phyloP scores from a whole-genome alignment of 139 green algal genomes.

The Marvania coccoides region DNA sequence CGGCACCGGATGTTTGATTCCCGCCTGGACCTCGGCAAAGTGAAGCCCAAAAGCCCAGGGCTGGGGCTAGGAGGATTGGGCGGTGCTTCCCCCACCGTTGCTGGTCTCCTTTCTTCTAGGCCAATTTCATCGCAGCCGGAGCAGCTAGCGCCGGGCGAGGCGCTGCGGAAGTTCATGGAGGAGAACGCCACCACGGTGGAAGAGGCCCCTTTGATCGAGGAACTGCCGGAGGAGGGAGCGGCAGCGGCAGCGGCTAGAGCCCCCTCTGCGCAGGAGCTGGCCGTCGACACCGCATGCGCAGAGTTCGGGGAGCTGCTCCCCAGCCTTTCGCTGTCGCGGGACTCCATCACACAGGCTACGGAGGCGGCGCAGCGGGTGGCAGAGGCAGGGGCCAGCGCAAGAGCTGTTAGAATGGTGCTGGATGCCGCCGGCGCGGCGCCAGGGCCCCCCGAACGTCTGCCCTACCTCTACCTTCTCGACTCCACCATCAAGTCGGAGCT shows the following conservation, averaged over 20 bases:
- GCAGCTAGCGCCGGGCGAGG: neutral
- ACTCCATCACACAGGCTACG: neutral
- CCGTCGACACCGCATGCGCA: neutral
- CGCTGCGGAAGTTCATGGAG: neutral
- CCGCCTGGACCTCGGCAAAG: no score
- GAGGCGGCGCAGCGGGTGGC: neutral
- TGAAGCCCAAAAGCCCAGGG: no score
- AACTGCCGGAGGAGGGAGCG: neutral
- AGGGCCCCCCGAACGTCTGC: neutral
- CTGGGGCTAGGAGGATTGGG: no score
- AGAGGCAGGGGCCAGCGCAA: neutral
- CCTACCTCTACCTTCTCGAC: slow-evolving; percentile 12
- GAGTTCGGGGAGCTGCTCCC: slow-evolving; percentile 8
- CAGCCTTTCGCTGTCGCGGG: neutral
- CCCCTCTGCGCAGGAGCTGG: neutral
- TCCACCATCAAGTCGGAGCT: neutral
- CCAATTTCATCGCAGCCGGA: no score
- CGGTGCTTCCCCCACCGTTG: no score
- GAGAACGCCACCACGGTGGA: neutral
- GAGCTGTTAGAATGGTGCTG: slow-evolving; percentile 8
- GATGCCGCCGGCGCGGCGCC: neutral
- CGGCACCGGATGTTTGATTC: no score
- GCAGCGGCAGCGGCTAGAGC: neutral
- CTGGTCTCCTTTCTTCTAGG: no score
- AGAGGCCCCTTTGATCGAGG: neutral